Conservation (phyloP, 495 filamentous ascomycete genomes). For the Penicillium longicatenatum region DNA sequence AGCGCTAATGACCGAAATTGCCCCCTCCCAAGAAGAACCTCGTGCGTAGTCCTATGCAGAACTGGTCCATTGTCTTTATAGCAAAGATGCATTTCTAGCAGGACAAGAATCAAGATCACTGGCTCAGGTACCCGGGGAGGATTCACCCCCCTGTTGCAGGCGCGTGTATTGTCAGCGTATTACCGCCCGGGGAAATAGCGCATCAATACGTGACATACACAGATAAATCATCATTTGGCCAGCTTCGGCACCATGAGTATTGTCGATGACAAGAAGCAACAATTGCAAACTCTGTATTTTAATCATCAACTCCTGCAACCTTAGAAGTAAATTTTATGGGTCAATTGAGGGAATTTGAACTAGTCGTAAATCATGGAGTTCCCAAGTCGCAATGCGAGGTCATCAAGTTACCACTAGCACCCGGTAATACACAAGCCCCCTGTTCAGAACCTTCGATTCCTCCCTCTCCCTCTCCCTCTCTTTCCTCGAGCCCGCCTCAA, state of each 20-base stretch:
- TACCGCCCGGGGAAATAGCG: slow-evolving; percentile 3
- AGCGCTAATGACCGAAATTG: background rate
- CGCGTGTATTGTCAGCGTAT: slow-evolving; percentile 5
- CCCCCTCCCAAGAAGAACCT: background rate
- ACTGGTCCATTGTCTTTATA: background rate
- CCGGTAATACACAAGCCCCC: slow-evolving; percentile 19
- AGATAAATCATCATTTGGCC: background rate
- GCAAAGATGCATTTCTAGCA: background rate
- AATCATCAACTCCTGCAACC: background rate
- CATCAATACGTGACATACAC: background rate
- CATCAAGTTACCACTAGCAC: slow-evolving; percentile 12
- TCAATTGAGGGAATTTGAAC: background rate
- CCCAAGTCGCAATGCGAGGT: slow-evolving; percentile 7
- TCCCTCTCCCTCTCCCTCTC: slow-evolving; percentile 16
- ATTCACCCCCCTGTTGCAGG: background rate
- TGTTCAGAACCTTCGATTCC: slow-evolving; percentile 22
- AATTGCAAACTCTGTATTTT: background rate
- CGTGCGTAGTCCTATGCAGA: background rate
- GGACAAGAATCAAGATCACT: background rate
- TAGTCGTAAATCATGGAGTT: background rate
- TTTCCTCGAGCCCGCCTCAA: slow-evolving; percentile 5
- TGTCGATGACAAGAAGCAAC: background rate
- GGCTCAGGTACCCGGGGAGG: slow-evolving; percentile 12
- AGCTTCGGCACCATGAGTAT: background rate
- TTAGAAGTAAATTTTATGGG: background rate